These are phyloP conservation scores for Blastocystis sp. DNA, from an alignment of 352 stramenopile species.

Conservation along the genomic window DNA sequence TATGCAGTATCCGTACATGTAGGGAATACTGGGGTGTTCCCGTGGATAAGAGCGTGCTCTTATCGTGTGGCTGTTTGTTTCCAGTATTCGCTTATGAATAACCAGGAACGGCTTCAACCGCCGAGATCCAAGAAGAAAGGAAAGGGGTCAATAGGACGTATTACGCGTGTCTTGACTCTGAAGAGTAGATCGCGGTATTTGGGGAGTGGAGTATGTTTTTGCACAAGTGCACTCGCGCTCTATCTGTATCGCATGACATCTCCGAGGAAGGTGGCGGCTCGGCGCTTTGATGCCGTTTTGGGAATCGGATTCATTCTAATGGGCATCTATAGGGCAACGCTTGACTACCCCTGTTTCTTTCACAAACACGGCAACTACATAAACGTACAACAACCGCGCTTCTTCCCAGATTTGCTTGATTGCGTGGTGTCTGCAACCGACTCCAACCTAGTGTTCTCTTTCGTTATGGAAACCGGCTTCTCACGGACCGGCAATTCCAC, in stretches of 20 bases:
- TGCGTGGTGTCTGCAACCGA: too few relatives aligned
- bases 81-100: neutral
- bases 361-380: constrained; percentile 5
- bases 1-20: constrained; percentile 28
- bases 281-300: constrained; percentile 1
- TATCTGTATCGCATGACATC: constrained; percentile 2
- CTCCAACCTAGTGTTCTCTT: too few relatives aligned
- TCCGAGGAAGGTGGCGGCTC: neutral
- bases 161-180: neutral
- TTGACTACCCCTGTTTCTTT: neutral
- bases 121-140: neutral
- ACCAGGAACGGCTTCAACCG: neutral
- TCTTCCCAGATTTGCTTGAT: too few relatives aligned
- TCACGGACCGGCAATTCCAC: too few relatives aligned
- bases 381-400: too few relatives aligned
- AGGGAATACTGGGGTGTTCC: neutral
- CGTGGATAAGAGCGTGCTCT: neutral
- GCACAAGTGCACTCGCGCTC: constrained; percentile 1
- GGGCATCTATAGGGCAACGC: neutral
- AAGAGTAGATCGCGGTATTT: neutral
- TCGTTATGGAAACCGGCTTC: too few relatives aligned
- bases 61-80: neutral
- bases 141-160: neutral
- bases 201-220: constrained; percentile 34
- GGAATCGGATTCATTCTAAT: neutral